phyloP scores from a whole-genome alignment of 2,329 filamentous ascomycete species.

The Colletotrichum euphorbiae region DNA sequence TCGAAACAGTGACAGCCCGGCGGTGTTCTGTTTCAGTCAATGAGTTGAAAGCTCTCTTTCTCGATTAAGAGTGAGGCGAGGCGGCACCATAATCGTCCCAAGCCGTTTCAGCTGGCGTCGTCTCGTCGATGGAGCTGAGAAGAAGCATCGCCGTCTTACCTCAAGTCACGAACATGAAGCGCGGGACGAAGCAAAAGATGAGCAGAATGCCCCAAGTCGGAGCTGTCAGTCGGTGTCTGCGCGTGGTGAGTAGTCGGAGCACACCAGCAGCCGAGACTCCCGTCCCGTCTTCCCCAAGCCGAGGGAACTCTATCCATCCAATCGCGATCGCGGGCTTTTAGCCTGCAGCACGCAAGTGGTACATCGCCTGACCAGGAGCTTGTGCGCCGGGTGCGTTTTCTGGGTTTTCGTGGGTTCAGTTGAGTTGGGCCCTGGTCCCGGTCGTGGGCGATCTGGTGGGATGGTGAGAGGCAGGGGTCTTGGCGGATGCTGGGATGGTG shows the following conservation, averaged over 20 bases:
- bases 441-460: constrained; percentile 14
- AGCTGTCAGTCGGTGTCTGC: not conserved
- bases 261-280: not conserved
- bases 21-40: not conserved
- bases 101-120: not conserved
- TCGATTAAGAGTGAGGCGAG: constrained; percentile 1
- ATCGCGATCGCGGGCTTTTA: constrained; percentile 22
- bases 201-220: constrained; percentile 2
- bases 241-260: constrained; percentile 12
- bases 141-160: not conserved
- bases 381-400: constrained; percentile 9
- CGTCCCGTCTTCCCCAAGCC: constrained; percentile 1
- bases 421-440: not conserved
- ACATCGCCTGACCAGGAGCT: constrained; percentile 24
- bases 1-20: not conserved
- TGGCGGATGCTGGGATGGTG: constrained; percentile 15
- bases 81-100: constrained; percentile 4
- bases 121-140: not conserved
- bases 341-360: constrained; percentile 15
- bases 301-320: not conserved
- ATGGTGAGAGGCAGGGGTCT: constrained; percentile 23
- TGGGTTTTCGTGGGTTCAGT: constrained; percentile 1
- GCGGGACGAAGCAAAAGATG: constrained; percentile 5
- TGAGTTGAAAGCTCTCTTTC: not conserved
- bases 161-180: constrained; percentile 5